Percentiles rank a stretch among this genome's conserved stretches.
Conservation (phyloP, 768 basidiomycete genomes). For the Boletales sp. region DNA sequence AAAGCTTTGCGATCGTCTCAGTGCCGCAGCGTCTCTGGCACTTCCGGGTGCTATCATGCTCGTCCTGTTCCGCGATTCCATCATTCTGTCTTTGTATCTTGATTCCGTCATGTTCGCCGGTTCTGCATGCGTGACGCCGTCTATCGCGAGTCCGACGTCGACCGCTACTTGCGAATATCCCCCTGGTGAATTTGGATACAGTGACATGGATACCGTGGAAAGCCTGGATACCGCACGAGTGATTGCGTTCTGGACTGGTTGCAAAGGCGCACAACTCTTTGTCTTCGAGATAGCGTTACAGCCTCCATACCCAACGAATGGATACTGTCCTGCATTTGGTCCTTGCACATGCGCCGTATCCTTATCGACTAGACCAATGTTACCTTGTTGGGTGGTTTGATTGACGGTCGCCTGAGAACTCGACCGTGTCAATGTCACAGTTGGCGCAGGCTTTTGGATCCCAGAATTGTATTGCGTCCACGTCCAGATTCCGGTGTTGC, state of each 20-base stretch:
- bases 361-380: constrained; percentile 2
- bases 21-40: constrained; percentile 16
- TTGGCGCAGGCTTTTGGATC: constrained; percentile 26
- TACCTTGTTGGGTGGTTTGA: constrained; percentile 7
- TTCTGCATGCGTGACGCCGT: constrained; percentile 39
- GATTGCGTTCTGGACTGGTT: constrained; percentile 40
- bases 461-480: constrained; percentile 55
- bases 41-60: constrained; percentile 20
- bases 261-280: constrained; percentile 30
- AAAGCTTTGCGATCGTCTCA: constrained; percentile 33
- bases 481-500: constrained; percentile 46
- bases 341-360: constrained; percentile 13
- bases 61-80: constrained; percentile 13
- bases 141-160: constrained; percentile 36
- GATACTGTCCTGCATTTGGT: constrained; percentile 13
- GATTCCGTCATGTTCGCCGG: constrained; percentile 30
- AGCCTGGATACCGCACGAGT: constrained; percentile 39
- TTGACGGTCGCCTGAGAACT: constrained; percentile 14
- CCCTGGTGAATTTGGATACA: constrained; percentile 45
- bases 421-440: constrained; percentile 21
- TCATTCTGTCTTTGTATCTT: constrained; percentile 36
- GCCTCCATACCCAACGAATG: constrained; percentile 26
- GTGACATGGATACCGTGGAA: constrained; percentile 42
- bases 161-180: constrained; percentile 19
- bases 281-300: constrained; percentile 19